Percentiles rank a stretch among this genome's conserved stretches.
Conservation (phyloP, 345 rosid genomes). For the Isatis tinctoria region DNA sequence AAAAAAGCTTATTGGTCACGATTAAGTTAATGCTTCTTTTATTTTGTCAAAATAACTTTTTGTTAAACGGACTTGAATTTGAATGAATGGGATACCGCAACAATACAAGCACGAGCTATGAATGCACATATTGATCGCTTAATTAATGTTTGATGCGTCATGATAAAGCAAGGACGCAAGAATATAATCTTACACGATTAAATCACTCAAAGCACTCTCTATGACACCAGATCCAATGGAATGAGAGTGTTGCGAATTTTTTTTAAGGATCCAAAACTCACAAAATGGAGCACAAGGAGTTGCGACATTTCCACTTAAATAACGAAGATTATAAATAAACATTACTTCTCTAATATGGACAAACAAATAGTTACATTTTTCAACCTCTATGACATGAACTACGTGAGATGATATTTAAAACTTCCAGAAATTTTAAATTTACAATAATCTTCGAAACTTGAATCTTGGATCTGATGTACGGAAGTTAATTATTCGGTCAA, state of each 20-base stretch:
- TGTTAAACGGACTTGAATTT: neutral
- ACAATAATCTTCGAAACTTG: neutral
- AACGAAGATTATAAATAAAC: neutral
- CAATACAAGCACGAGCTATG: neutral
- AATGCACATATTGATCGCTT: neutral
- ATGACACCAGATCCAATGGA: neutral
- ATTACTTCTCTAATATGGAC: neutral
- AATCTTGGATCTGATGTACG: constrained; percentile 20
- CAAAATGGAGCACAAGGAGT: neutral
- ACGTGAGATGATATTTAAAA: neutral
- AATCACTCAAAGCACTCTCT: neutral
- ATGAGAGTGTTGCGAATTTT: neutral
- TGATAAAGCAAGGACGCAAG: neutral
- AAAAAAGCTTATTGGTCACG: neutral
- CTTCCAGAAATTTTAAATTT: neutral
- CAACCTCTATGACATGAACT: neutral
- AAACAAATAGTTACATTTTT: too few species aligned
- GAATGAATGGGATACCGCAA: neutral
- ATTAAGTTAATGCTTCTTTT: neutral
- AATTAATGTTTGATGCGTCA: neutral
- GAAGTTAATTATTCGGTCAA: neutral
- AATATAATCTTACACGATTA: neutral
- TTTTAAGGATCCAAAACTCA: neutral
- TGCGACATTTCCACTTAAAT: neutral
- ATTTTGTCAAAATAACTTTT: neutral